Percentiles rank a stretch among this genome's conserved stretches.
phyloP scores from a whole-genome alignment of 2,329 filamentous ascomycete genomes.

The Cladosporium austrohemisphaericum region DNA sequence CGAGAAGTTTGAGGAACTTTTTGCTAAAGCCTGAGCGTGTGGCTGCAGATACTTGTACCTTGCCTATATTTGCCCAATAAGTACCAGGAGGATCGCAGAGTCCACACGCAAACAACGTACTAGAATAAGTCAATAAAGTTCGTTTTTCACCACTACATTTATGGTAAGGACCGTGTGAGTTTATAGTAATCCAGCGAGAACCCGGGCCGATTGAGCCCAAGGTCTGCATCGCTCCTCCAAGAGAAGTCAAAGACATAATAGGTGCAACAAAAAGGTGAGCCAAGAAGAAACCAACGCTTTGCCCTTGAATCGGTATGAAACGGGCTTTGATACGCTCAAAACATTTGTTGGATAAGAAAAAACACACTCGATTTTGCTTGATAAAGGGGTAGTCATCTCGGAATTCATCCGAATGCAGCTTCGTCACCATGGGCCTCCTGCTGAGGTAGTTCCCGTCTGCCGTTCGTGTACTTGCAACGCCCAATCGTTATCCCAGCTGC shows the following conservation, averaged over 20 bases:
- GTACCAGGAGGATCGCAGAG: too few species aligned
- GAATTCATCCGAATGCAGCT: conserved; percentile 15
- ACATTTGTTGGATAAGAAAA: conserved; percentile 8
- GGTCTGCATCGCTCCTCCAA: conserved; percentile 12
- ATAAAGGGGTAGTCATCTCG: conserved; percentile 14
- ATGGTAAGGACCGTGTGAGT: conserved; percentile 11
- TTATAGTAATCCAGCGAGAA: conserved; percentile 7
- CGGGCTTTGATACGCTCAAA: not conserved
- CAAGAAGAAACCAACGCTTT: conserved; percentile 1
- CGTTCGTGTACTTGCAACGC: conserved; percentile 12
- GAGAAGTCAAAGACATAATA: not conserved
- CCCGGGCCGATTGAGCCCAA: conserved; percentile 12
- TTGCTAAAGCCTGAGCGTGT: conserved; percentile 26
- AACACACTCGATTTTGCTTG: conserved; percentile 15
- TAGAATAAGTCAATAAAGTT: too few species aligned
- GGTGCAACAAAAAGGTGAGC: not conserved
- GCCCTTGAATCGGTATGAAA: not conserved
- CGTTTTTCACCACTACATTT: too few species aligned
- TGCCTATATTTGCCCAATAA: too few species aligned
- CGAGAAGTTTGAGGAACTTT: conserved; percentile 39
- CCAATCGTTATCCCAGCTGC: conserved; percentile 12
- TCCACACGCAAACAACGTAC: too few species aligned
- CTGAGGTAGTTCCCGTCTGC: conserved; percentile 9
- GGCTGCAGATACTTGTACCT: too few species aligned
- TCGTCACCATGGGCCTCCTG: conserved; percentile 13